Base-by-base conservation (phyloP, 768 basidiomycete species). In the Serendipita sp. region DNA sequence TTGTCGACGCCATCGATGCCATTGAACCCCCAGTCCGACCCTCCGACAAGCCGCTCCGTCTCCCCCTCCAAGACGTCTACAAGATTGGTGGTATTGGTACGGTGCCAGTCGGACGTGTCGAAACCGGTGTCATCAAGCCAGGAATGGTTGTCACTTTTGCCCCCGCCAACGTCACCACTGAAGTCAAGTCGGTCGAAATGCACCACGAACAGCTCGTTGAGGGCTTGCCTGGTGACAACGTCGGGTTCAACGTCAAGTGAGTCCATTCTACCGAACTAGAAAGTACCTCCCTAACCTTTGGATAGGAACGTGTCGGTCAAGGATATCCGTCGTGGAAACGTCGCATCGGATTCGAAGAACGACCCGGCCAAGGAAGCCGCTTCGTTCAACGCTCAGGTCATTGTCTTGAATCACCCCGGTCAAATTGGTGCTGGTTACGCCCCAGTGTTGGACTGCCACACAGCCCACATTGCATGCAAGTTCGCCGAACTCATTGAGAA, bases 131-230 rank as follows among this genome's bases (percentile, higher is more conserved):
- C 77, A 97, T 99, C 84, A 96, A 96, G 82, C 90, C 94, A 71
- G 95, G 95, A 76, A 99, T 98, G 95, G 81, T 99, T 70, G 96
- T 96, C 75, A 84, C 79, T 74, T 99, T 98, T 74, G 95, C 95
- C 68, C 95, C 95, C 65, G 75, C 92, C 66, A 93, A 92, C 79
- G 95, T 99, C 72, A 97, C 93, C 77, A 99, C 96, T 79, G 96
- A 99, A 91, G 96, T 99, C 82, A 98, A 98, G 86, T 98, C 96
- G 70, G 93, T 96, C 75, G 94, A 97, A 80, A 97, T 97, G 95
- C 93, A 95, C 74, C 93, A 94, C 84, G 91, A 94, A 75, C 91
- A 94, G 77, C 93, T 99, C 75, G 85, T 80, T 74, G 81, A 90
- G 77, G 96, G 95, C 79, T 68, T 79, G 66, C 96, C 96, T 65